Evolutionary conservation across 2,329 filamentous ascomycete species (phyloP), one percentile per base, ranked within the genome.

Genomic region (Cladorrhinum sp.): DNA sequence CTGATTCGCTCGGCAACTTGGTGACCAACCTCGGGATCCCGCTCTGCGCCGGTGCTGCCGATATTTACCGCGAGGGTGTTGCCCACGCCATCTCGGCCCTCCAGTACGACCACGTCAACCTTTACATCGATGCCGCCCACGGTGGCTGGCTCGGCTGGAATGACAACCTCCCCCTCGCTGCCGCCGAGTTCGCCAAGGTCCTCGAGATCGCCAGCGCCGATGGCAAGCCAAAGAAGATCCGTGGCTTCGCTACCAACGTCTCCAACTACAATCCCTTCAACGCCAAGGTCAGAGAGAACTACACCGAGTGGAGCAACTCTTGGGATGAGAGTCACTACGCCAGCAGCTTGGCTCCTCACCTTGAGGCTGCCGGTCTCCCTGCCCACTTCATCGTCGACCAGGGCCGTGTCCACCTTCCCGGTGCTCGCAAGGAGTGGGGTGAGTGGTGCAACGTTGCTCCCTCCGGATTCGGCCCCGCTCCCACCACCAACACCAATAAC

Each of bases 361-460:
- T 79, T 53, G 71, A 72, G 59, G 72, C 69, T 10, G 68, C 71
- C 50, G 76, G 75, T 3, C 71, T 79, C 16, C 77, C 77, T 1
- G 66, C 75, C 3, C 70, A 73, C 60, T 79, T 79, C 72, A 78
- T 79, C 67, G 70, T 79, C 66, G 77, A 79, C 64, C 75, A 78
- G 66, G 77, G 77, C 50, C 75, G 77, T 20, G 74, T 76, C 2
- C 73, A 72, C 1, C 60, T 71, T 1, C 72, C 73, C 3, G 75
- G 73, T n/a, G 71, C 70, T 8, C 70, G 77, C 4, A 59, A 68
- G 55, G 70, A 72, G 48, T 78, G 76, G 75, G 76, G 65, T 7
- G 75, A 77, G 56, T 79, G 77, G 77, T 79, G 77, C 67, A 79
- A 79, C 59, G 72, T 77, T 54, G 63, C 64, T n/a, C 71, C 69